These are phyloP conservation scores for Phytophthora hibernalis DNA, from an alignment of 352 stramenopile species.

Conservation along the genomic window DNA sequence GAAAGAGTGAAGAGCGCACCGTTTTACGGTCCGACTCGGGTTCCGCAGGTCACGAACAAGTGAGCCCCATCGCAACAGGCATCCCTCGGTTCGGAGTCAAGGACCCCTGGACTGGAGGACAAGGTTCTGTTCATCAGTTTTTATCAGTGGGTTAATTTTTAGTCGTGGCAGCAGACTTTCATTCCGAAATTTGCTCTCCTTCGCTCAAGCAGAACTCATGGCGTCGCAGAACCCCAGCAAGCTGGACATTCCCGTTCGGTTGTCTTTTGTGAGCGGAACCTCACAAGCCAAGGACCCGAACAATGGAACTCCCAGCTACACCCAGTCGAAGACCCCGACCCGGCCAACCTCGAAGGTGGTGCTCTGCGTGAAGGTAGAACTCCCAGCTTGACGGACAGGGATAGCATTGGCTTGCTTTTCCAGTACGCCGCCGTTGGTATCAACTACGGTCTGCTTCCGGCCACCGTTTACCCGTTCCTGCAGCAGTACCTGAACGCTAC, in stretches of 20 bases:
- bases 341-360: conserved; percentile 27
- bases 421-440: conserved; percentile 56
- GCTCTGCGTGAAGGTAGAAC: conserved; percentile 44
- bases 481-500: conserved; percentile 52
- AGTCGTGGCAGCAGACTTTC: conserved; percentile 6
- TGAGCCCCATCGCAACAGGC: conserved; percentile 9
- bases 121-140: background rate
- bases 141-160: conserved; percentile 9
- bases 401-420: conserved; percentile 46
- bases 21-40: background rate
- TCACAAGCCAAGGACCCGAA: conserved; percentile 33
- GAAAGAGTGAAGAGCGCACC: background rate
- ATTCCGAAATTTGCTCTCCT: conserved; percentile 31
- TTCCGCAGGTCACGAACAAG: background rate
- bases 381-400: conserved; percentile 36
- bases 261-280: conserved; percentile 46
- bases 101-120: too few relatives aligned
- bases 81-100: background rate
- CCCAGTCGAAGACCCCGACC: conserved; percentile 34
- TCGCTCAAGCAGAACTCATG: conserved; percentile 11
- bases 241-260: conserved; percentile 32
- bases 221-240: conserved; percentile 23
- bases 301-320: conserved; percentile 16
- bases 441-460: conserved; percentile 39
- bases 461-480: conserved; percentile 55